Evolutionary conservation across 1,284 basidiomycete genomes (phyloP).

Genomic region (Prillingera fragicola): DNA sequence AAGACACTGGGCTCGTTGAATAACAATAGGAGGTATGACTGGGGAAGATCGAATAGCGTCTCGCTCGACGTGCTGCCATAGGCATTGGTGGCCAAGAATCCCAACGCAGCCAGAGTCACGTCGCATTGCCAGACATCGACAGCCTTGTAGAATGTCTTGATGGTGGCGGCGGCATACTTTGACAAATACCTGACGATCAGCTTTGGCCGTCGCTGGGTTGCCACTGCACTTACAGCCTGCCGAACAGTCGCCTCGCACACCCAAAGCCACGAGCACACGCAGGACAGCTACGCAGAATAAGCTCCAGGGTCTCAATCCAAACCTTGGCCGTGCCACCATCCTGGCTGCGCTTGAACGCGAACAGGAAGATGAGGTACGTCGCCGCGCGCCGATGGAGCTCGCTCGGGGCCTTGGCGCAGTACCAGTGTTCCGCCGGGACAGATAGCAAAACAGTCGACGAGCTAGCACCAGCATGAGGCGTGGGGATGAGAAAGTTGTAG

Average conservation of each 20-base stretch:
- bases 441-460: slow-evolving; percentile 10
- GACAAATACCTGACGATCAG: slow-evolving; percentile 35
- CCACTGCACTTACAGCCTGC: slow-evolving; percentile 58
- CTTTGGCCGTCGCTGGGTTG: neutral
- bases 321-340: slow-evolving; percentile 52
- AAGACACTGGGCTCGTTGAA: slow-evolving; percentile 62
- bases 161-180: slow-evolving; percentile 35
- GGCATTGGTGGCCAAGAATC: too few relatives aligned
- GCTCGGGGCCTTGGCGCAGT: slow-evolving; percentile 28
- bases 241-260: slow-evolving; percentile 58
- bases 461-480: neutral
- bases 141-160: slow-evolving; percentile 59
- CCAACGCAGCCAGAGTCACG: too few relatives aligned
- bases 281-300: slow-evolving; percentile 59
- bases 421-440: slow-evolving; percentile 30
- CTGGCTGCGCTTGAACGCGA: slow-evolving; percentile 58
- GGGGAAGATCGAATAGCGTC: slow-evolving; percentile 42
- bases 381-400: slow-evolving; percentile 52
- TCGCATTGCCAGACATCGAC: slow-evolving; percentile 62
- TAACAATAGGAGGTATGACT: slow-evolving; percentile 60
- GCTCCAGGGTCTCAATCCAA: slow-evolving; percentile 60
- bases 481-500: slow-evolving; percentile 54
- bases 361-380: slow-evolving; percentile 69
- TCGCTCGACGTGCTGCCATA: too few relatives aligned
- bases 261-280: slow-evolving; percentile 64